Evolutionary conservation across 768 basidiomycete species (phyloP), one percentile per base, ranked within the genome.

Genomic region (Lepiota brunneoincarnata): DNA sequence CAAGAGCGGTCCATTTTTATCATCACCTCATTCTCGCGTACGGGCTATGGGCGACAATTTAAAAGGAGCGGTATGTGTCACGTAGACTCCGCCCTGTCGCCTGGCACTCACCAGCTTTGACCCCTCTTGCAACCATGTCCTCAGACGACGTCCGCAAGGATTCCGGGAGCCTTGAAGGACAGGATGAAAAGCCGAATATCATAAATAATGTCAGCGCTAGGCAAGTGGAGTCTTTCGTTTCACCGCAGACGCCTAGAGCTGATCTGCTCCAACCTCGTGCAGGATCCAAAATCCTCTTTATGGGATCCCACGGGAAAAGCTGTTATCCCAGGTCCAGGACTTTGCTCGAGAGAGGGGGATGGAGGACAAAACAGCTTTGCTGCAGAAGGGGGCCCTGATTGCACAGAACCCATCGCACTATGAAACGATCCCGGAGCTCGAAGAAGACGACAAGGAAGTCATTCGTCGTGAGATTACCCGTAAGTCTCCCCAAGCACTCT

Each of bases 351-450:
- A 75, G 58, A 61, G 70, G 43, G 73, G 67, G 31, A 63, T 76
- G 63, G 69, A 69, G 9, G 74, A 80, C 54, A 68, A 76, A 6
- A 59, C 72, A 1, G 10, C 58, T 3, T 58, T 74, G 17, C 73
- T 90, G 51, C 72, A 76, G 59, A 89, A 87, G 69, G 87, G 84
- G 20, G 89, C 89, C 1, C 72, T 88, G n/a, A 59, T 89, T 23
- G 87, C 87, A 1, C 87, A 88, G 63, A 77, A 82, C 55, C 82
- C 87, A 0, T 59, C 60, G 61, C 47, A 67, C 52, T 80, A 76
- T 49, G 79, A 72, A 51, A 62, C 58, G 42, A 63, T 71, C 6
- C 56, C 65, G 4, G 65, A 69, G 36, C 62, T 72, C 14, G 69
- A 67, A 38, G 67, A 72, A 21, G 61, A 54, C 3, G 71, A 73